Percentiles rank a stretch among this genome's conserved stretches.
These are phyloP conservation scores for Botryosphaeria agaves DNA, from an alignment of 2,329 filamentous ascomycete species.

Conservation along the genomic window DNA sequence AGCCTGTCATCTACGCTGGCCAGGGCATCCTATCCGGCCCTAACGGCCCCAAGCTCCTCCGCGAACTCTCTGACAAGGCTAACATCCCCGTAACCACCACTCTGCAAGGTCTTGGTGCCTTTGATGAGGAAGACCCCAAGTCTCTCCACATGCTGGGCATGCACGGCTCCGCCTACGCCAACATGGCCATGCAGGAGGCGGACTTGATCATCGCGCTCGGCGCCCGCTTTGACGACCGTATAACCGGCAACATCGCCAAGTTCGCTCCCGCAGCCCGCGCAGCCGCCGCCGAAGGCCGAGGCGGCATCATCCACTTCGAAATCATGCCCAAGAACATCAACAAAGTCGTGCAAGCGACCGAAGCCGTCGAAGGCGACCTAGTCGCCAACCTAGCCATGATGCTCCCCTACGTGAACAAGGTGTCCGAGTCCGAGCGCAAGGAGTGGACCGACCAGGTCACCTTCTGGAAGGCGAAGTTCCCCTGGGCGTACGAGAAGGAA, in stretches of 20 bases:
- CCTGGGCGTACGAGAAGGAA: conserved; percentile 68
- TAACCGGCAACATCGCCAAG: conserved; percentile 63
- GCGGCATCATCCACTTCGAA: conserved; percentile 94
- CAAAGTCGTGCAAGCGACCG: conserved; percentile 93
- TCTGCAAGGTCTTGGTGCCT: conserved; percentile 80
- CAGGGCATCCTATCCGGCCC: conserved; percentile 71
- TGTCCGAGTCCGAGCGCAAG: conserved; percentile 45
- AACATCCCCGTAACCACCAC: conserved; percentile 92
- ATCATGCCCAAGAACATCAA: conserved; percentile 99
- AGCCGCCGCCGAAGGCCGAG: conserved; percentile 68
- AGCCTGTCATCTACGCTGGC: conserved; percentile 88
- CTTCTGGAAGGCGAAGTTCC: conserved; percentile 83
- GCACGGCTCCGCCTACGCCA: conserved; percentile 94
- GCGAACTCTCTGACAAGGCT: conserved; percentile 75
- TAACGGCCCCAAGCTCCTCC: conserved; percentile 63
- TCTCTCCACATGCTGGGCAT: conserved; percentile 96
- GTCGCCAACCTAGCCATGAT: conserved; percentile 60
- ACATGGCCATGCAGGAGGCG: conserved; percentile 94
- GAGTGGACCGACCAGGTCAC: conserved; percentile 86
- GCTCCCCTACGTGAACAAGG: conserved; percentile 50
- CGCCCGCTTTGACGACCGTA: conserved; percentile 89
- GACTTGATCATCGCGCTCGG: conserved; percentile 92
- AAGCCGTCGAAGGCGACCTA: conserved; percentile 89
- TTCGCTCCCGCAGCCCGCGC: conserved; percentile 80
- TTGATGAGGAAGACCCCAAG: conserved; percentile 85